Conservation (phyloP, 176 grass and related monocot species). For the Alloteropsis semialata region DNA sequence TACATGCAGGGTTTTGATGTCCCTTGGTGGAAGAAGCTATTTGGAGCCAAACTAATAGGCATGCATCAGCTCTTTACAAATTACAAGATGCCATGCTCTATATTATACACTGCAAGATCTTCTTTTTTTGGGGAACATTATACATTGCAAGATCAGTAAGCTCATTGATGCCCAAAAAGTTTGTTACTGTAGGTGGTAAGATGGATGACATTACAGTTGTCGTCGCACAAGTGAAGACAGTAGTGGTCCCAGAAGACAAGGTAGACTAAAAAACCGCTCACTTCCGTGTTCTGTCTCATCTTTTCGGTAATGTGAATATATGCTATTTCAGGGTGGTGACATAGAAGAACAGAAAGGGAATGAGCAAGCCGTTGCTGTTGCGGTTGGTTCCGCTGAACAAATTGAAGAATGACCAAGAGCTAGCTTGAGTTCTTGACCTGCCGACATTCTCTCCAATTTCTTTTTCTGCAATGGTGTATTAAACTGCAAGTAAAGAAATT, state of each 20-base stretch:
- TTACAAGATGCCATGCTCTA: not conserved
- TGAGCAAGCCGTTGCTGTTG: not conserved
- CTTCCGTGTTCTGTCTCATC: not conserved
- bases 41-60: slow-evolving; percentile 86
- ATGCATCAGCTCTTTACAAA: not conserved
- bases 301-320: not conserved
- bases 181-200: slow-evolving; percentile 70
- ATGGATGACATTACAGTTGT: slow-evolving; percentile 92
- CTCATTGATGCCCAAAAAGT: not conserved
- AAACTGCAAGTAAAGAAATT: not conserved
- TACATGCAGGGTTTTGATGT: slow-evolving; percentile 30
- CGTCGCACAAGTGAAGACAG: slow-evolving; percentile 55
- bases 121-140: no score
- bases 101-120: not conserved
- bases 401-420: slow-evolving; percentile 2
- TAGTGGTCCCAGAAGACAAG: slow-evolving; percentile 37
- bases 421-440: not conserved
- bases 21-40: not conserved
- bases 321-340: slow-evolving; percentile 22
- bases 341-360: not conserved
- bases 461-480: not conserved
- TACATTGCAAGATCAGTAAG: not conserved
- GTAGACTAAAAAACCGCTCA: not conserved
- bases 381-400: not conserved
- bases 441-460: not conserved